Conservation (phyloP, 345 rosid species). For the Sisymbrium altissimum region DNA sequence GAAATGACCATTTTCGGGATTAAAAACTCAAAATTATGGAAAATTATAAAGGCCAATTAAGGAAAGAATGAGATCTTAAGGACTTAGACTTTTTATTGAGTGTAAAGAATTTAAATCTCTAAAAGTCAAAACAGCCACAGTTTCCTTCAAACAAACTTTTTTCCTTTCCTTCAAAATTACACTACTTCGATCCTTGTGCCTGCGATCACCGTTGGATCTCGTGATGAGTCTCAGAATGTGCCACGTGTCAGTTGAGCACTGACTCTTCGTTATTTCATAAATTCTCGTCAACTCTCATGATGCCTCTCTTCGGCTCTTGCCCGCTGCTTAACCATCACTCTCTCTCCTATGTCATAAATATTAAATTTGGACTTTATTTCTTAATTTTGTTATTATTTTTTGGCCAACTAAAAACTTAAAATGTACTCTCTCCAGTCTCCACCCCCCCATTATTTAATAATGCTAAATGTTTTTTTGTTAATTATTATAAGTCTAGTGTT, state of each 20-base stretch:
- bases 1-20: background rate
- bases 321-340: constrained; percentile 21
- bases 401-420: background rate
- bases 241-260: constrained; percentile 17
- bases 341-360: constrained; percentile 25
- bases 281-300: constrained; percentile 36
- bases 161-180: background rate
- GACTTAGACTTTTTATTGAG: background rate
- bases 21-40: background rate
- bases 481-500: background rate
- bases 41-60: constrained; percentile 3
- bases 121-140: constrained; percentile 25
- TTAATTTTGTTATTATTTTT: no score
- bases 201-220: constrained; percentile 29
- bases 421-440: background rate
- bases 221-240: background rate
- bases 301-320: constrained; percentile 1
- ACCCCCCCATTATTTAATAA: background rate
- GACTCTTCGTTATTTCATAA: constrained; percentile 22
- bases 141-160: background rate
- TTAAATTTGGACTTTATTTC: no score
- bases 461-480: background rate
- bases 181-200: constrained; percentile 14
- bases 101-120: background rate
- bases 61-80: constrained; percentile 10